These are phyloP conservation scores for Zoysia matrella DNA, from an alignment of 202 grass and related monocot species.

Conservation along the genomic window DNA sequence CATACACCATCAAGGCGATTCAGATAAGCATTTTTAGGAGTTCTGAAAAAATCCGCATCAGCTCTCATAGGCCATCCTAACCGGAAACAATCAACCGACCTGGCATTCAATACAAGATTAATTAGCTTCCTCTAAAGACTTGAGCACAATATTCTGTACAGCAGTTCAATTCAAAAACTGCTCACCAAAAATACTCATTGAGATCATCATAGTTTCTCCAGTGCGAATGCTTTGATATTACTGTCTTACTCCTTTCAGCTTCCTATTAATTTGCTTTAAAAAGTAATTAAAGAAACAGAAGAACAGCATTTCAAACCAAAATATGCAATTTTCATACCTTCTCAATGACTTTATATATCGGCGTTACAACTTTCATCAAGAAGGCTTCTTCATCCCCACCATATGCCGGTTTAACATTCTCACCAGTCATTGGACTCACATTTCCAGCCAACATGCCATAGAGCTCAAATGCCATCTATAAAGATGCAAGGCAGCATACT, in stretches of 20 bases:
- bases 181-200: conserved; percentile 74
- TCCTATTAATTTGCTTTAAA: conserved; percentile 59
- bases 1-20: conserved; percentile 59
- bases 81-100: too few relatives aligned
- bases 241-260: conserved; percentile 79
- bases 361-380: conserved; percentile 83
- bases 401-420: conserved; percentile 95
- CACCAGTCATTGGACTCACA: conserved; percentile 50
- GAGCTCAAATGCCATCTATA: conserved; percentile 97
- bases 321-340: conserved; percentile 50
- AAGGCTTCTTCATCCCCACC: conserved; percentile 93
- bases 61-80: background rate
- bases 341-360: conserved; percentile 82
- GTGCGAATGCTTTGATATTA: conserved; percentile 95
- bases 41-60: conserved; percentile 94
- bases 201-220: conserved; percentile 49
- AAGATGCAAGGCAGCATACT: conserved; percentile 40
- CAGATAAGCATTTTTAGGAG: conserved; percentile 44
- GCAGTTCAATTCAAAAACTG: background rate
- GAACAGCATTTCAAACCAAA: conserved; percentile 16
- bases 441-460: conserved; percentile 36
- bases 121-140: background rate
- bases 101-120: too few relatives aligned
- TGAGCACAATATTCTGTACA: conserved; percentile 27
- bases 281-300: conserved; percentile 31